Evolutionary conservation across 192 early-diverging fungal species (phyloP).

Genomic region (Obelidium mucronatum): DNA sequence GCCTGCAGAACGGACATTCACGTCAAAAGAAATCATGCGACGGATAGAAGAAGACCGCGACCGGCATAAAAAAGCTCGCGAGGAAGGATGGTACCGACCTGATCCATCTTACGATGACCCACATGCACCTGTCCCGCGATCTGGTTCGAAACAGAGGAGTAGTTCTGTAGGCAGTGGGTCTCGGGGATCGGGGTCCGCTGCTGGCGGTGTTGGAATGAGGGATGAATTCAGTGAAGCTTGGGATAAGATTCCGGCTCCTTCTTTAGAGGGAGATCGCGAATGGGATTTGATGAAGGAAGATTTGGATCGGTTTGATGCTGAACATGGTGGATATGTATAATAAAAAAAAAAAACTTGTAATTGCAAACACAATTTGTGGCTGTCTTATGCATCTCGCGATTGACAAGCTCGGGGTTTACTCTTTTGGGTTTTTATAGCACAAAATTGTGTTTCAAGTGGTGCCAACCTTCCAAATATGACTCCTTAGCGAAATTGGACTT

Average conservation of each 20-base stretch:
- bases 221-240: slow-evolving; percentile 53
- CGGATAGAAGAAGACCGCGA: slow-evolving; percentile 66
- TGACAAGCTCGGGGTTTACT: too few relatives aligned
- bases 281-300: slow-evolving; percentile 22
- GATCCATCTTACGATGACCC: not conserved
- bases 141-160: not conserved
- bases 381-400: too few relatives aligned
- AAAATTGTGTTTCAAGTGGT: too few relatives aligned
- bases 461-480: too few relatives aligned
- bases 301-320: slow-evolving; percentile 32
- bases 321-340: slow-evolving; percentile 14
- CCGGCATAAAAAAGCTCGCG: slow-evolving; percentile 58
- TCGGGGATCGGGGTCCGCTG: not conserved
- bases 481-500: too few relatives aligned
- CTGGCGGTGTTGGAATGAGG: slow-evolving; percentile 34
- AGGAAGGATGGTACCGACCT: slow-evolving; percentile 60
- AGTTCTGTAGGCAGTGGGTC: too few relatives aligned
- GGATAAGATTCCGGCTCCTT: slow-evolving; percentile 41
- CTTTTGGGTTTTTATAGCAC: too few relatives aligned
- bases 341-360: not conserved
- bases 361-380: too few relatives aligned
- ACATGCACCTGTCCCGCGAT: not conserved
- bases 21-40: slow-evolving; percentile 54
- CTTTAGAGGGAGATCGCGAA: not conserved
- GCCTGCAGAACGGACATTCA: slow-evolving; percentile 38